phyloP scores from a whole-genome alignment of 2,329 filamentous ascomycete species.

The Talaromyces sp. region DNA sequence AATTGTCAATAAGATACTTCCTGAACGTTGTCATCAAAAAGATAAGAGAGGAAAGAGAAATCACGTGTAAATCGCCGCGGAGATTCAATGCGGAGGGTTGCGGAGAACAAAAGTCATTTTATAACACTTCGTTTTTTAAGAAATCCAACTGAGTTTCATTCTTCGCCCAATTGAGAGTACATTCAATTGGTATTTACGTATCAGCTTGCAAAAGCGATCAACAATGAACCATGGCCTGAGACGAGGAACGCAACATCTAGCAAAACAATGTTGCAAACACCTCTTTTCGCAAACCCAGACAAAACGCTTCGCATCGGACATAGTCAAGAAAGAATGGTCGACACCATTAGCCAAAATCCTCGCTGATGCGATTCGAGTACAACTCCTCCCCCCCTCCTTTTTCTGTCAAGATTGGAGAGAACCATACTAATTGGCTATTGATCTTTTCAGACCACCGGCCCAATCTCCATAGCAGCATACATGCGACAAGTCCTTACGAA shows the following conservation, averaged over 20 bases:
- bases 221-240: constrained; percentile 28
- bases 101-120: constrained; percentile 7
- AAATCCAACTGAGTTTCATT: neutral
- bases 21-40: no score
- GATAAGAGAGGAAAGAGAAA: neutral
- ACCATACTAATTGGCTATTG: neutral
- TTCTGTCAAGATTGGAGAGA: no score
- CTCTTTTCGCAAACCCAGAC: constrained; percentile 5
- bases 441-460: constrained; percentile 68
- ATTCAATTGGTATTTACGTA: neutral
- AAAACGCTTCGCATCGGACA: constrained; percentile 31
- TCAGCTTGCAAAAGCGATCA: neutral
- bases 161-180: neutral
- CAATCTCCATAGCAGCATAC: constrained; percentile 84
- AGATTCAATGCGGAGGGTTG: constrained; percentile 13
- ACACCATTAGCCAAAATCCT: constrained; percentile 86
- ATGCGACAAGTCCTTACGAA: constrained; percentile 98
- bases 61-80: constrained; percentile 13
- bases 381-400: neutral
- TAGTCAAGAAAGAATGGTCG: constrained; percentile 66
- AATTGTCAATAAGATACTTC: neutral
- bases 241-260: constrained; percentile 20
- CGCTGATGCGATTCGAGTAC: constrained; percentile 71
- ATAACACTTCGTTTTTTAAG: neutral
- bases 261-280: constrained; percentile 11